A percentile compares a stretch with the other conserved stretches of the same genome.
Conservation (phyloP, 2,329 filamentous ascomycete species). For the Fonsecaea erecta region DNA sequence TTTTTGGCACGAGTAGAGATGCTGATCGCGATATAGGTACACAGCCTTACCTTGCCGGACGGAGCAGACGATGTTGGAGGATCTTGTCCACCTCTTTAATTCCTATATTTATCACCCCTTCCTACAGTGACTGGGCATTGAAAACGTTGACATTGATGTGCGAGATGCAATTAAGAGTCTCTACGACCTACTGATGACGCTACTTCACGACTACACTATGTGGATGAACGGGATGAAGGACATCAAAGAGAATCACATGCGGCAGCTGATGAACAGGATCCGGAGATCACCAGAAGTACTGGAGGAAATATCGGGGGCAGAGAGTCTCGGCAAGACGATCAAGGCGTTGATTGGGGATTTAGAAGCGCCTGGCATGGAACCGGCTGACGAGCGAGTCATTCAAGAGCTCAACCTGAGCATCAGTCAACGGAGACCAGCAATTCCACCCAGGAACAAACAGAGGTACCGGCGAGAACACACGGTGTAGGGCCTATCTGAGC, state of each 20-base stretch:
- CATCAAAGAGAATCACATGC: slow-evolving; percentile 27
- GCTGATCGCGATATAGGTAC: slow-evolving; percentile 29
- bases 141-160: slow-evolving; percentile 14
- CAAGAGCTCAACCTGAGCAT: slow-evolving; percentile 18
- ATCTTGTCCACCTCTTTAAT: slow-evolving; percentile 30
- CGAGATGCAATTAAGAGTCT: slow-evolving; percentile 21
- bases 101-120: slow-evolving; percentile 34
- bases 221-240: slow-evolving; percentile 34
- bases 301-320: slow-evolving; percentile 23
- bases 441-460: slow-evolving; percentile 19
- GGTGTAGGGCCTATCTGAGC: background rate
- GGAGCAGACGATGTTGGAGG: slow-evolving; percentile 25
- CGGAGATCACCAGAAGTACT: slow-evolving; percentile 22
- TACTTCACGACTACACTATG: slow-evolving; percentile 26
- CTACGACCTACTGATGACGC: slow-evolving; percentile 30
- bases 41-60: slow-evolving; percentile 28
- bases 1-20: background rate
- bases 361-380: slow-evolving; percentile 22
- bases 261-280: slow-evolving; percentile 26
- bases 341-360: slow-evolving; percentile 15
- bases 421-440: slow-evolving; percentile 3
- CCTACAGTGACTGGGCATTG: slow-evolving; percentile 14
- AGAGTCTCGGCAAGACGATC: slow-evolving; percentile 17
- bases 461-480: slow-evolving; percentile 29
- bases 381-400: slow-evolving; percentile 13